phyloP scores from a whole-genome alignment of 192 early-diverging fungal genomes.

The Oehlia diaphana region DNA sequence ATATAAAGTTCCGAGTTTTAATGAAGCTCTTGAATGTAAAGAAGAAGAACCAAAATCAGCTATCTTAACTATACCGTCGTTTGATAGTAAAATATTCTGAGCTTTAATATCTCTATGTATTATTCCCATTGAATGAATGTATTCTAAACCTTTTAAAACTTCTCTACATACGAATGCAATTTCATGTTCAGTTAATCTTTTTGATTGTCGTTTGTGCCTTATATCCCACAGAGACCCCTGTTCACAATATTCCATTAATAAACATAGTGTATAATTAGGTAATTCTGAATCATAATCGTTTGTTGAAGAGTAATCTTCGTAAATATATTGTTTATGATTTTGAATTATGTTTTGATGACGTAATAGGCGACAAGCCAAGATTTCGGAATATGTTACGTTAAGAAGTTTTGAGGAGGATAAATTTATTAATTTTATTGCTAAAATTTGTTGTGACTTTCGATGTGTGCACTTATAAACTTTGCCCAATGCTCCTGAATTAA shows the following conservation, averaged over 20 bases:
- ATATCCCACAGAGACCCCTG: conserved; percentile 14
- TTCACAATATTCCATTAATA: conserved; percentile 27
- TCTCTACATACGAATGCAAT: conserved; percentile 40
- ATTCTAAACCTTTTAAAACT: conserved; percentile 41
- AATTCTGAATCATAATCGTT: not conserved
- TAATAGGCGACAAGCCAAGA: conserved; percentile 4
- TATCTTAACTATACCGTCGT: conserved; percentile 47
- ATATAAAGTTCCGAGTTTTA: conserved; percentile 31
- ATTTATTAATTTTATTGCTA: conserved; percentile 14
- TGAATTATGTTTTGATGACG: conserved; percentile 22
- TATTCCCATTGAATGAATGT: conserved; percentile 42
- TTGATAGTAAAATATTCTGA: conserved; percentile 44
- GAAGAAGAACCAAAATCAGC: conserved; percentile 29
- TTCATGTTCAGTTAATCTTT: conserved; percentile 39
- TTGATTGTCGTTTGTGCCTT: not conserved
- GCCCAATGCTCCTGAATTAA: not conserved
- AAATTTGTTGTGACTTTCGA: conserved; percentile 7
- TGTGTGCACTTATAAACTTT: not conserved
- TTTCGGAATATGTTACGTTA: conserved; percentile 23
- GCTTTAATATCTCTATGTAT: conserved; percentile 53
- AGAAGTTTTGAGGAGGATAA: conserved; percentile 9
- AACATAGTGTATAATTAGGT: conserved; percentile 5
- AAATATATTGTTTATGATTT: conserved; percentile 17
- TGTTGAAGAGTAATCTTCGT: not conserved
- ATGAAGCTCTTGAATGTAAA: conserved; percentile 6